phyloP scores from a whole-genome alignment of 768 basidiomycete species.

The Chalciporus sphaerocephalus region DNA sequence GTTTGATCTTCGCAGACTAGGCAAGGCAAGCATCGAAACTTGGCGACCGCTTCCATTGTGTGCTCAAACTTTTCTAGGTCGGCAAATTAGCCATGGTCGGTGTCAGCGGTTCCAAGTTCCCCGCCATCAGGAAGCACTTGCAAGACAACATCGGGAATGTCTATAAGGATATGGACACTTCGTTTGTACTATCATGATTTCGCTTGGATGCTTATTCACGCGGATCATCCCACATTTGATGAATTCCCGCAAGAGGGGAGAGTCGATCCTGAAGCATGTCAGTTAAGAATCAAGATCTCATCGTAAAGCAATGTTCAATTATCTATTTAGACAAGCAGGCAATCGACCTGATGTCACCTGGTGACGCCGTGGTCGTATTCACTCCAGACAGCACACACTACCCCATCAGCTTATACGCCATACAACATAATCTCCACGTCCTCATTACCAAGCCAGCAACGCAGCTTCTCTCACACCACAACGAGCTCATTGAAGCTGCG shows the following conservation, averaged over 20 bases:
- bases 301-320: slow-evolving; percentile 1
- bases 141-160: slow-evolving; percentile 75
- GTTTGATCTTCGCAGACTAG: slow-evolving; percentile 82
- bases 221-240: slow-evolving; percentile 53
- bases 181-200: slow-evolving; percentile 43
- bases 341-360: slow-evolving; percentile 70
- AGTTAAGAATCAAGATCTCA: slow-evolving; percentile 28
- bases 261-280: slow-evolving; percentile 78
- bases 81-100: slow-evolving; percentile 82
- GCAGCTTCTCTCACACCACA: slow-evolving; percentile 79
- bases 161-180: slow-evolving; percentile 84
- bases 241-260: slow-evolving; percentile 69
- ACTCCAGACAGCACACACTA: slow-evolving; percentile 90
- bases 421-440: slow-evolving; percentile 81
- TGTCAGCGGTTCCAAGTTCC: slow-evolving; percentile 84
- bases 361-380: slow-evolving; percentile 90
- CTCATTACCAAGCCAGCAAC: slow-evolving; percentile 93
- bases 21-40: slow-evolving; percentile 50
- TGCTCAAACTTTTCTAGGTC: slow-evolving; percentile 41
- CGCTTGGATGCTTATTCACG: neutral
- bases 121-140: slow-evolving; percentile 77
- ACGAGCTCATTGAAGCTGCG: slow-evolving; percentile 69
- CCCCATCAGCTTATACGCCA: slow-evolving; percentile 80
- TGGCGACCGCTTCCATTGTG: neutral
- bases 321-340: slow-evolving; percentile 65